Evolutionary conservation across 225 moss, liverwort and hornwort species (phyloP).

Genomic region (Marchantia paleacea): DNA sequence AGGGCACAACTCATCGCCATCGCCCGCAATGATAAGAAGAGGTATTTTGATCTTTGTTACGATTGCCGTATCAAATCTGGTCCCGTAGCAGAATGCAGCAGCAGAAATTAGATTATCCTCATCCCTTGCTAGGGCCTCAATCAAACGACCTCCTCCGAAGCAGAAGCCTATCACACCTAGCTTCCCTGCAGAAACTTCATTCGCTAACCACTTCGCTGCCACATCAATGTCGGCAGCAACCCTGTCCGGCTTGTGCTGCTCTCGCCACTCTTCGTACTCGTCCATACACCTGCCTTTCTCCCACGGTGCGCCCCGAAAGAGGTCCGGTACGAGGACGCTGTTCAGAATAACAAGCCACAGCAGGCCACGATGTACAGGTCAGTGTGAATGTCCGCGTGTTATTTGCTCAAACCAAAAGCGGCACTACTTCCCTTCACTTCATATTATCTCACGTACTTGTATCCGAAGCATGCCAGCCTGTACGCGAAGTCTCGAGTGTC

Average conservation of each 20-base stretch:
- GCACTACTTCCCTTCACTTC: no score
- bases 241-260: conserved; percentile 39
- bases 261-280: conserved; percentile 60
- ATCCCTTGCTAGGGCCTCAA: conserved; percentile 56
- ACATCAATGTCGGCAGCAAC: conserved; percentile 60
- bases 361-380: not conserved
- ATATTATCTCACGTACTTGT: conserved; percentile 50
- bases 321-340: conserved; percentile 78
- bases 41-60: conserved; percentile 56
- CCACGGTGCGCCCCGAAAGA: conserved; percentile 73
- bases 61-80: conserved; percentile 44
- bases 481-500: conserved; percentile 79
- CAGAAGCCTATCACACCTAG: conserved; percentile 65
- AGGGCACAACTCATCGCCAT: conserved; percentile 50
- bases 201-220: conserved; percentile 45
- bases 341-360: not conserved
- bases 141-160: conserved; percentile 64
- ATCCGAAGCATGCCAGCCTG: conserved; percentile 86
- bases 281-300: conserved; percentile 37
- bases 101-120: conserved; percentile 42
- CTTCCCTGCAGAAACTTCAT: conserved; percentile 37
- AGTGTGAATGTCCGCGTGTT: not conserved
- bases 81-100: conserved; percentile 69
- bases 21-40: conserved; percentile 63
- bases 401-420: no score